A percentile compares a stretch with the other conserved stretches of the same genome.
Conservation (phyloP, 805 yeast species). For the Cyberlindnera amylophila region DNA sequence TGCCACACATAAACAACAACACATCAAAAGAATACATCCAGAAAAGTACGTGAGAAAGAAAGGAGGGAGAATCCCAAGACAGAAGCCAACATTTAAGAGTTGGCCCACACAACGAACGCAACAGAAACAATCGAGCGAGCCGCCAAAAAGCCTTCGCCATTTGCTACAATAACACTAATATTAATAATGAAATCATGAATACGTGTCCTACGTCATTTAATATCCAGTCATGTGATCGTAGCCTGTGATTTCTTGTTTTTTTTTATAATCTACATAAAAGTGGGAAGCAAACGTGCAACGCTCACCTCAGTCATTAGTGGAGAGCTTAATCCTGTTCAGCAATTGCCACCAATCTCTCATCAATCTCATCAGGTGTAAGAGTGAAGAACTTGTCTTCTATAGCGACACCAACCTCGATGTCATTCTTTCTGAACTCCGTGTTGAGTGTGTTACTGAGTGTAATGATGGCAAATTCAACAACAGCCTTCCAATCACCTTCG, state of each 20-base stretch:
- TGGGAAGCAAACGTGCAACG: no score
- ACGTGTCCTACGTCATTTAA: no score
- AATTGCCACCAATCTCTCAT: constrained; percentile 87
- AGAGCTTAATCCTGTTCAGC: constrained; percentile 91
- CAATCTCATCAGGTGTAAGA: constrained; percentile 82
- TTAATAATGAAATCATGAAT: no score
- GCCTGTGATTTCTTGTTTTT: no score
- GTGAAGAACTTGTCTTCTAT: constrained; percentile 64
- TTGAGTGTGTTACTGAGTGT: constrained; percentile 84
- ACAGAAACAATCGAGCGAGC: no score
- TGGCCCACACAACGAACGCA: no score
- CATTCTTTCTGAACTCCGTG: constrained; percentile 91
- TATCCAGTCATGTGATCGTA: no score
- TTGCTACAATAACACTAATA: no score
- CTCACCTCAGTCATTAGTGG: not conserved
- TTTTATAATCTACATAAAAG: no score
- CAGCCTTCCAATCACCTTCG: constrained; percentile 81
- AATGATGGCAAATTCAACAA: constrained; percentile 85
- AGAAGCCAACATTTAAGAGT: no score
- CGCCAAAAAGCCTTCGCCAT: no score
- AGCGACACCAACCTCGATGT: constrained; percentile 90
- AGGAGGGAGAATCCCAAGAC: constrained; percentile 33
- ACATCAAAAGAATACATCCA: constrained; percentile 43
- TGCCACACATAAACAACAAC: constrained; percentile 46
- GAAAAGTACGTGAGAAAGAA: constrained; percentile 42